These are phyloP conservation scores for Serendipita sp. DNA, from an alignment of 768 basidiomycete genomes.

Conservation along the genomic window DNA sequence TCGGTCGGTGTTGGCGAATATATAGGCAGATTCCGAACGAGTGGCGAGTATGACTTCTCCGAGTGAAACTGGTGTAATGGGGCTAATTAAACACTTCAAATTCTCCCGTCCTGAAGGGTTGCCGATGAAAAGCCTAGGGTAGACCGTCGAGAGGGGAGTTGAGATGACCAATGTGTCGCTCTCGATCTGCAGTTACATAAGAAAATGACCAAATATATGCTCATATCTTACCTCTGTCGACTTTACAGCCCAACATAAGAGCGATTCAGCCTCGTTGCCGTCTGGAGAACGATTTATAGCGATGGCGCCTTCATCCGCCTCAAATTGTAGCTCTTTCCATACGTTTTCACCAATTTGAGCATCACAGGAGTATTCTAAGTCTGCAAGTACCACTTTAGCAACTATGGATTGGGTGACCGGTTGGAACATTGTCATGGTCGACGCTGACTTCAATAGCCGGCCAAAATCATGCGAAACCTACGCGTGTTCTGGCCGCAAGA, in stretches of 20 bases:
- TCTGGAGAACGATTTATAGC: background rate
- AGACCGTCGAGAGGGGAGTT: background rate
- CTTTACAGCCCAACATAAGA: background rate
- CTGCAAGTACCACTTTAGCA: no score
- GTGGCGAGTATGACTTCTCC: background rate
- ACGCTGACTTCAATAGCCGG: conserved; percentile 1
- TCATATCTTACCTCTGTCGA: background rate
- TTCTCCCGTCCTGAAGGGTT: background rate
- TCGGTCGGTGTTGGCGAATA: background rate
- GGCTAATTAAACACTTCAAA: background rate
- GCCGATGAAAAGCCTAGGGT: background rate
- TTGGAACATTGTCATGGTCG: background rate
- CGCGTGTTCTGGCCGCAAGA: conserved; percentile 4
- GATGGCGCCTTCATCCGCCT: background rate
- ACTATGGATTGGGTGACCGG: no score
- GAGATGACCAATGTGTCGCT: background rate
- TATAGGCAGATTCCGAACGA: background rate
- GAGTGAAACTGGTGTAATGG: background rate
- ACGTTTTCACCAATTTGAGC: background rate
- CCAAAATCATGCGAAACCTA: background rate
- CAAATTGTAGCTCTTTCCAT: background rate
- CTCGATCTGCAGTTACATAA: background rate
- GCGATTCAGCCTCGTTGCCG: background rate
- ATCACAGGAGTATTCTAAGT: no score
- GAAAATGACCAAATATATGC: background rate